Percentiles rank a stretch among this genome's conserved stretches.
phyloP scores from a whole-genome alignment of 2,329 filamentous ascomycete genomes.

The Diplocarpon rosae region DNA sequence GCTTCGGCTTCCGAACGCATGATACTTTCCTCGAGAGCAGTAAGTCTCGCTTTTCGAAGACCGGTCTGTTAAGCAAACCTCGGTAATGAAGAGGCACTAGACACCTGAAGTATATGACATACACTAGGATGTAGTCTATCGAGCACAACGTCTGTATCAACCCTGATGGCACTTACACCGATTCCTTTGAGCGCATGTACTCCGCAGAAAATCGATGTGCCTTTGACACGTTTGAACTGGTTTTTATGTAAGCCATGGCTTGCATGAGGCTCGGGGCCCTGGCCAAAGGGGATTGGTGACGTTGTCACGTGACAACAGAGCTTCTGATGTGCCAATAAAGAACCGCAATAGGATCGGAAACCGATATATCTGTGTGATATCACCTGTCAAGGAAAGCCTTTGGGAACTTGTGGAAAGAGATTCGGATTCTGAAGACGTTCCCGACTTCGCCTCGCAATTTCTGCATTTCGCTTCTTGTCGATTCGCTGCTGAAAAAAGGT shows the following conservation, averaged over 20 bases:
- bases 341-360: not conserved
- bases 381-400: conserved; percentile 34
- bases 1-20: conserved; percentile 12
- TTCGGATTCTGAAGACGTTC: conserved; percentile 69
- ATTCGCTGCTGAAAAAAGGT: conserved; percentile 80
- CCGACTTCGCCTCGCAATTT: conserved; percentile 68
- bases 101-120: not conserved
- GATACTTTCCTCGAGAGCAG: conserved; percentile 2
- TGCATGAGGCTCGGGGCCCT: not conserved
- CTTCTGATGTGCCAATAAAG: not conserved
- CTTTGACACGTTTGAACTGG: not conserved
- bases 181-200: not conserved
- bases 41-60: conserved; percentile 12
- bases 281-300: not conserved
- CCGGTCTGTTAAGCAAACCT: not conserved
- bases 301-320: not conserved
- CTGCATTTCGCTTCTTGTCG: conserved; percentile 66
- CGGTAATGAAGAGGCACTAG: conserved; percentile 3
- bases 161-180: conserved; percentile 20
- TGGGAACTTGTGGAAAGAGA: conserved; percentile 79
- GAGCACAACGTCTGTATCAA: not conserved
- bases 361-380: not conserved
- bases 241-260: not conserved
- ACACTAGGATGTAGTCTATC: conserved; percentile 4
- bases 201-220: not conserved